Evolutionary conservation across 2,329 filamentous ascomycete species (phyloP), one percentile per base, ranked within the genome.

Genomic region (Aureobasidium vineae): DNA sequence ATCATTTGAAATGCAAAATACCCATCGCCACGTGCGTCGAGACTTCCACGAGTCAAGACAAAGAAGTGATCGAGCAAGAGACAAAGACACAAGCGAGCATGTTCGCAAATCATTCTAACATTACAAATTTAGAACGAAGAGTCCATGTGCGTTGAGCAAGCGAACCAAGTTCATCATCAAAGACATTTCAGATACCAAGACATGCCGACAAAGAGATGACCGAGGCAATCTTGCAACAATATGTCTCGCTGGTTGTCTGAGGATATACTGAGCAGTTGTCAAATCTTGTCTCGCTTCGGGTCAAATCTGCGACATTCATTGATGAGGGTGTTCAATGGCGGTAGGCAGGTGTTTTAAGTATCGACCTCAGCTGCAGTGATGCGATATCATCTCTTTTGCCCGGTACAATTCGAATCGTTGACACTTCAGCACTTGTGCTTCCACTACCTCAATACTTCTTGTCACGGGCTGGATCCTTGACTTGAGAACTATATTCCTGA

Each of bases 291-390:
- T 60, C 28, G 11, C 19, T 23, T 36, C 15, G 10, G 19, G 23
- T 52, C 59, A 49, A 50, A 63, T 63, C 21, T 63, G 59, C 43
- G 33, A 50, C 45, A 28, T 63, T 50, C 59, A 63, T 63, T 63
- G 59, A 52, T 49, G 43, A 19, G 1, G 7, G 1, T 10, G 13
- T 36, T 36, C 57, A 49, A 61, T 49, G 57, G 28, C 23, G 13
- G 11, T 3, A 40, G 6, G 33, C 21, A 40, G n/a, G 21, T 38
- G 45, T 52, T 63, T 63, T 52, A 49, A 52, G 43, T 43, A 40
- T 49, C 3, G 38, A 10, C 5, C 13, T 23, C 5, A n/a, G 19
- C 57, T 41, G n/a, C 28, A 21, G 19, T 5, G 31, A 15, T 36
- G 19, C n/a, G 26, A 33, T 10, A n/a, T 33, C 10, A 52, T 52